Evolutionary conservation across 768 basidiomycete species (phyloP), one percentile per base, ranked within the genome.

Genomic region (Serpula lacrymans): DNA sequence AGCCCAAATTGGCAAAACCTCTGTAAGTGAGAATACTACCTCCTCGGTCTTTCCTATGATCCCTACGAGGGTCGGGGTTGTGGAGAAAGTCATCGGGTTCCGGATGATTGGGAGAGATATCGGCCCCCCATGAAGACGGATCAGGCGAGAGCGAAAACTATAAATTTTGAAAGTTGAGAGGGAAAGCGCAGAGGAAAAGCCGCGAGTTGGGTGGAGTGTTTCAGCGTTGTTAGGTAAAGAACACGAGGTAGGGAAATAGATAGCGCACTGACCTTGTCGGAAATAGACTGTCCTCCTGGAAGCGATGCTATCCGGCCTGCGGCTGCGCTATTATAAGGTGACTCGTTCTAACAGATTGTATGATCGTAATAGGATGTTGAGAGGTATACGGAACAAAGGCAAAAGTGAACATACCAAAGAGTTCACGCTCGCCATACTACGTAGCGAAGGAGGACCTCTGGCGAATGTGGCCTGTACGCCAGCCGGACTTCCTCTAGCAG

Each of bases 71-170:
- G 53, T 84, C 82, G 2, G 83, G 82, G 49, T 83, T 82, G 55
- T 87, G 84, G n/a, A 87, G 71, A 41, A 72, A 72, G 58, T 87
- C 84, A 45, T 87, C 84, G 12, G 75, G 64, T 57, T 87, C 84
- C 4, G 69, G 57, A 39, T 72, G 64, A 45, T 70, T 70, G 27
- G 72, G 72, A 6, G 77, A 78, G 43, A 84, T 62, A 48, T 83
- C 75, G 24, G 82, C 75, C 2, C 83, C 84, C 86, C 86, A 88
- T 0, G 71, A 75, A 11, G 71, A 63, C 3, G 86, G 86, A 60
- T 88, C 84, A 1, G 84, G 76, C 5, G 84, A 78, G 16, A 88
- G 74, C 12, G 84, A 84, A 54, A 77, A 88, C 84, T 88, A 33
- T 44, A 32, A 28, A 18, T 22, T 14, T 17, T 9, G 17, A 23